Evolutionary conservation across 2,329 filamentous ascomycete genomes (phyloP).

Genomic region (Aureobasidium zeae): DNA sequence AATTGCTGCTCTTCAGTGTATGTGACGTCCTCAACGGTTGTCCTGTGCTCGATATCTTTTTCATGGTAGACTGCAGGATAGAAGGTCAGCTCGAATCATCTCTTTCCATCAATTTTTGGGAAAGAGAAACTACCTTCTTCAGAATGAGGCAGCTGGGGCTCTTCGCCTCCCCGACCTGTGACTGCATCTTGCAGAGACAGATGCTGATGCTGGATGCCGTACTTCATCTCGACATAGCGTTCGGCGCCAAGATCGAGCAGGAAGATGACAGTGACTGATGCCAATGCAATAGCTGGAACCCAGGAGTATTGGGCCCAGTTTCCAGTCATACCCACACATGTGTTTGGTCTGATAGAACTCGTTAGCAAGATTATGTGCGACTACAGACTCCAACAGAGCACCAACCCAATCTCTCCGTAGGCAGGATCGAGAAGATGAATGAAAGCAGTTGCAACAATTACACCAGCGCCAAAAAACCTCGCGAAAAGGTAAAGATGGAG

Average conservation of each 20-base stretch:
- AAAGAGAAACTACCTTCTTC: too few relatives aligned
- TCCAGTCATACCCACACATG: constrained; percentile 46
- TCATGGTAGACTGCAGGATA: too few relatives aligned
- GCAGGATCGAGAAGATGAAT: constrained; percentile 2
- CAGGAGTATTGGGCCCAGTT: constrained; percentile 45
- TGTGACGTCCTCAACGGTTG: too few relatives aligned
- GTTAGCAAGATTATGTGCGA: not conserved
- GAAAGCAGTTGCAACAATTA: constrained; percentile 87
- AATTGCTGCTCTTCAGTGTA: not conserved
- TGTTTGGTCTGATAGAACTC: not conserved
- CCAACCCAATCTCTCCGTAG: constrained; percentile 28
- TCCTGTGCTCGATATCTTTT: constrained; percentile 56
- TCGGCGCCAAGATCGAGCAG: constrained; percentile 43
- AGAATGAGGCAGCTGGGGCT: too few relatives aligned
- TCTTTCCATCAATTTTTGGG: too few relatives aligned
- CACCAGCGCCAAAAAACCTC: constrained; percentile 88
- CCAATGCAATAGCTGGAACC: constrained; percentile 44
- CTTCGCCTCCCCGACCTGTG: too few relatives aligned
- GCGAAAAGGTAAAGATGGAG: constrained; percentile 63
- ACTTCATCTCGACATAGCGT: constrained; percentile 42
- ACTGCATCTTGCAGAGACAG: not conserved
- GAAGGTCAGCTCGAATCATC: too few relatives aligned
- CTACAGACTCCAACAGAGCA: constrained; percentile 17
- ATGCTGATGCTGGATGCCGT: constrained; percentile 24
- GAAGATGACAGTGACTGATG: constrained; percentile 42